phyloP scores from a whole-genome alignment of 2,329 filamentous ascomycete species.

The Huntiella bhutanensis region DNA sequence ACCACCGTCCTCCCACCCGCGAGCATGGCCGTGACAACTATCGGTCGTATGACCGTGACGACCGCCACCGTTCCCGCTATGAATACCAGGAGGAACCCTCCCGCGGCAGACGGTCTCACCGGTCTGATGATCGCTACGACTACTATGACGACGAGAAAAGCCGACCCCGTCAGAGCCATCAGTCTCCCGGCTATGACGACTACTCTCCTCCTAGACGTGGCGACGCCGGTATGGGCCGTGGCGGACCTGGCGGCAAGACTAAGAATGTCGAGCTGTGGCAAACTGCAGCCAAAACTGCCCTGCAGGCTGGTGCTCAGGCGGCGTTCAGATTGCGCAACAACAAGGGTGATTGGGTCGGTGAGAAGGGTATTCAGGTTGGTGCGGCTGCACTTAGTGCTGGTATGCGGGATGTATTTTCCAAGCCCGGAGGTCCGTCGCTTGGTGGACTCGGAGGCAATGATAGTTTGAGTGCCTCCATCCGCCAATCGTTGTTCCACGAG shows the following conservation, averaged over 20 bases:
- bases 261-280: constrained; percentile 13
- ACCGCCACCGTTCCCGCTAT: constrained; percentile 6
- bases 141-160: constrained; percentile 7
- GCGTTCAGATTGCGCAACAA: constrained; percentile 28
- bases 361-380: constrained; percentile 29
- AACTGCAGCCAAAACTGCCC: constrained; percentile 26
- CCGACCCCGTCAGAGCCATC: neutral
- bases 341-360: constrained; percentile 26
- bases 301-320: constrained; percentile 29
- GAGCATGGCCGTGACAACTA: neutral
- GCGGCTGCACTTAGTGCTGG: constrained; percentile 30
- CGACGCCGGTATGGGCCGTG: neutral
- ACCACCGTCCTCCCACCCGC: constrained; percentile 2
- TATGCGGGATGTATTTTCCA: constrained; percentile 25
- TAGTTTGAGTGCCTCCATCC: constrained; percentile 4
- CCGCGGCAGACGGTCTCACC: constrained; percentile 3
- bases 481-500: constrained; percentile 7
- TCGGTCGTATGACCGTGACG: neutral
- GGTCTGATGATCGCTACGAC: constrained; percentile 4
- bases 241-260: constrained; percentile 1
- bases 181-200: constrained; percentile 8
- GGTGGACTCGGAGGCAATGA: constrained; percentile 7
- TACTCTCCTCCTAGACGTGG: constrained; percentile 1
- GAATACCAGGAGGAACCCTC: constrained; percentile 8
- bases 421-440: constrained; percentile 1